Evolutionary conservation across 257 asterid species (phyloP).

Genomic region (Nicotiana sylvestris): DNA sequence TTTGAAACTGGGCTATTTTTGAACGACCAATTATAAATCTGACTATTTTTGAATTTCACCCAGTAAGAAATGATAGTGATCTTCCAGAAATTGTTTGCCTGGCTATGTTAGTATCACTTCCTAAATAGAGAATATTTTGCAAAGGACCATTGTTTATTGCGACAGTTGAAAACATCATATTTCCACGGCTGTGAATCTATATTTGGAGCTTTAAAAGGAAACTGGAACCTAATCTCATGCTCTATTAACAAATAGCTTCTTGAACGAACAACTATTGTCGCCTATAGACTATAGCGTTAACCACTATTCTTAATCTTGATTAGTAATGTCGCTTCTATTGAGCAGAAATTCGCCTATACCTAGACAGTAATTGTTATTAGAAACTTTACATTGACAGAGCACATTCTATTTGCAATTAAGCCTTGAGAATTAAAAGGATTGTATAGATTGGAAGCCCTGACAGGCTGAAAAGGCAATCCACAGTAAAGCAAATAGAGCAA

Average conservation of each 20-base stretch:
- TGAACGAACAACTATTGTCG: background rate
- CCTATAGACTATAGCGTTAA: too few species aligned
- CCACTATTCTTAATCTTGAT: too few species aligned
- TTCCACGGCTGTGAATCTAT: too few species aligned
- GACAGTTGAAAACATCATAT: background rate
- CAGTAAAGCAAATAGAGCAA: background rate
- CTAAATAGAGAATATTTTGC: background rate
- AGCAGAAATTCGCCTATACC: background rate
- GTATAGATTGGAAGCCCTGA: background rate
- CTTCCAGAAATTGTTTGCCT: background rate
- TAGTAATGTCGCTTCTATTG: background rate
- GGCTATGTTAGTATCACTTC: background rate
- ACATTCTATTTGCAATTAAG: too few species aligned
- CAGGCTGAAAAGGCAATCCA: background rate
- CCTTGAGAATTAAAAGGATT: too few species aligned
- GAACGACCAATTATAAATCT: too few species aligned
- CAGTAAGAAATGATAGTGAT: background rate
- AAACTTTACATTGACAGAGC: too few species aligned
- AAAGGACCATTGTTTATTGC: background rate
- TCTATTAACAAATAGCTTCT: background rate
- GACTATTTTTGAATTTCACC: too few species aligned
- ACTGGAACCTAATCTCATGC: background rate
- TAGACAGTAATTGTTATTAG: too few species aligned
- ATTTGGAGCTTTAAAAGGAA: too few species aligned
- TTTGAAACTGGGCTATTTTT: too few species aligned